Evolutionary conservation across 352 stramenopile species (phyloP), one percentile per base, ranked within the genome.

Genomic region (Thraustotheca clavata): DNA sequence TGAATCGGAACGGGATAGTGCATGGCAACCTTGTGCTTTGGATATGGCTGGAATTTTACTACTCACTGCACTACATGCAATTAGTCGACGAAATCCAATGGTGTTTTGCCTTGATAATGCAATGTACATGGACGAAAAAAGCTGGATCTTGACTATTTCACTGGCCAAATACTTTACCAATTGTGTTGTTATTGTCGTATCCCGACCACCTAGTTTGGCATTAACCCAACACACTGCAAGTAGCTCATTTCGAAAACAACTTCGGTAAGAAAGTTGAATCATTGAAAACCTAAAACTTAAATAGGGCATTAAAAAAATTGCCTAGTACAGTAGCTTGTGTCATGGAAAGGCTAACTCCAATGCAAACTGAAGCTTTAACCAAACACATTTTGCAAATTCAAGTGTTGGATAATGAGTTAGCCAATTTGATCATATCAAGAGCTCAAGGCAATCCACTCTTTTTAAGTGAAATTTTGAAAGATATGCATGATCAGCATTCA

Each of bases 101-200:
- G 70, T 94, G 1, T 86, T 94, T 40, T 90, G 78, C 40, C 75
- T 94, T 34, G 85, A 94, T 62, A 91, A 80, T 49, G 85, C 85
- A 16, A 92, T 91, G 83, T 82, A 90, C 60, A 91, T 92, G 81
- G 85, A 94, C 55, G 82, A 86, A 54, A 87, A 89, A 69, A 91
- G 80, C 34, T 94, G 85, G 85, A 77, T 80, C 29, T 59, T 94
- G n/a, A 72, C 86, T 9, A 80, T 82, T 11, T 88, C 88, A 38
- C 77, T 92, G 33, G 80, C 79, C 8, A 89, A 92, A 63, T 92
- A 94, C 49, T 92, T 92, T 46, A 92, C 83, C 1, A 94, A 94
- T 62, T 92, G 81, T 39, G 54, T 92, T 49, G 70, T 91, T 1
- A 74, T 92, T 22, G 67, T 92, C 32, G 80, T 77, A 7, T 89